Evolutionary conservation across 2,329 filamentous ascomycete genomes (phyloP), one percentile per base, ranked within the genome.

Genomic region (Acrodontium crateriforme): DNA sequence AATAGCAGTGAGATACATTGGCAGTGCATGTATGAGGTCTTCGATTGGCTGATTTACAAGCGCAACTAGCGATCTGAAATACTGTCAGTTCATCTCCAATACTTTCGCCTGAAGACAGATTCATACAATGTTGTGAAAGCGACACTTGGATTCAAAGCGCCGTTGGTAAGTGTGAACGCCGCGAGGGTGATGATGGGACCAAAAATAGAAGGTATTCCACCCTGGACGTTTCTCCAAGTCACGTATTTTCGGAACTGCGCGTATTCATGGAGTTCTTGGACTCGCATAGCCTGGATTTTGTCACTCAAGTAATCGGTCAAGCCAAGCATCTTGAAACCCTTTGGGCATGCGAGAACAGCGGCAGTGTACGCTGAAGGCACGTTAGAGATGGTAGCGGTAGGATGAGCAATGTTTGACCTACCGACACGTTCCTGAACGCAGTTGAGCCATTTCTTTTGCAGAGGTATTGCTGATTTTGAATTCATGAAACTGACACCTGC

Each of bases 271-370:
- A 42, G 22, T 19, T 42, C 39, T 16, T 30, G 18, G 2, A 37
- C 24, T 4, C 39, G 35, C 12, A 42, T 26, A n/a, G 20, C 25
- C 20, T 42, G 39, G 15, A 42, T 40, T n/a, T 10, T 25, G 7
- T 35, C 24, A 17, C 28, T 31, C 23, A 42, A 31, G 25, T 35
- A 32, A 4, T 32, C 29, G 3, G 35, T 36, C 12, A 37, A 25
- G 3, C 39, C 39, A 3, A 40, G 33, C 37, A 42, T 40, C 16
- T 40, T 42, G 31, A 38, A 37, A 4, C 26, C 38, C 18, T 37
- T 37, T 1, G 37, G 35, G 9, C 21, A 35, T 2, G 27, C 31
- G 6, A 42, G 26, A 1, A 42, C 35, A 4, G 37, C 30, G 3
- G 39, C 37, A 9, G 38, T 42, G 23, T 30, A 37, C 6, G 33